These are phyloP conservation scores for Annona squamosa DNA, from an alignment of 164 flowering plant genomes.

Conservation along the genomic window DNA sequence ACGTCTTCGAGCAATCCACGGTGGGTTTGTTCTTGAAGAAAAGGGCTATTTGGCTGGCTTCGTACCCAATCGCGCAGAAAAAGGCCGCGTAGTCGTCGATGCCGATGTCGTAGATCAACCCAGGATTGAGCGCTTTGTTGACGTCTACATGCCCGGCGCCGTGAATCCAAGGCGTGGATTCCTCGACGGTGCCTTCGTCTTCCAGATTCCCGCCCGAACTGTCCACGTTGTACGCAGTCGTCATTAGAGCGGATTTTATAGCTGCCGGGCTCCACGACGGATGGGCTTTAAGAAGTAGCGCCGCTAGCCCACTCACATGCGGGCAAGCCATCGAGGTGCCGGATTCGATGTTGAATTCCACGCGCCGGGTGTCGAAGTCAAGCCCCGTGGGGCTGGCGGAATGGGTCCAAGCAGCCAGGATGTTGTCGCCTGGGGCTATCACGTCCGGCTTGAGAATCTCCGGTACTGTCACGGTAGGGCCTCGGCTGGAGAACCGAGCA, in stretches of 20 bases:
- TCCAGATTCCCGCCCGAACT: conserved; percentile 40
- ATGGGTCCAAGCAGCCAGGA: conserved; percentile 91
- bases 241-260: conserved; percentile 80
- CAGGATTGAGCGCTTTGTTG: conserved; percentile 71
- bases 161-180: conserved; percentile 62
- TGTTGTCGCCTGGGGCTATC: conserved; percentile 88
- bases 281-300: conserved; percentile 58
- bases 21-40: conserved; percentile 29
- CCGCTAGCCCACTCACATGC: conserved; percentile 88
- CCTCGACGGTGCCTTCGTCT: conserved; percentile 62
- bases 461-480: conserved; percentile 56
- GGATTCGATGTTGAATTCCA: conserved; percentile 74
- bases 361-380: conserved; percentile 66
- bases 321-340: conserved; percentile 98
- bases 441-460: conserved; percentile 92
- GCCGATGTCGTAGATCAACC: conserved; percentile 60
- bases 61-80: conserved; percentile 67
- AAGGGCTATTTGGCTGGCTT: conserved; percentile 31
- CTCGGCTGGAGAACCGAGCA: conserved; percentile 89
- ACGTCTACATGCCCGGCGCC: conserved; percentile 94
- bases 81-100: conserved; percentile 52
- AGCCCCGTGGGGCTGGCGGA: conserved; percentile 51
- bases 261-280: conserved; percentile 80
- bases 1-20: conserved; percentile 28
- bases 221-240: conserved; percentile 65